phyloP scores from a whole-genome alignment of 345 rosid species.

The Populus pruinosa region DNA sequence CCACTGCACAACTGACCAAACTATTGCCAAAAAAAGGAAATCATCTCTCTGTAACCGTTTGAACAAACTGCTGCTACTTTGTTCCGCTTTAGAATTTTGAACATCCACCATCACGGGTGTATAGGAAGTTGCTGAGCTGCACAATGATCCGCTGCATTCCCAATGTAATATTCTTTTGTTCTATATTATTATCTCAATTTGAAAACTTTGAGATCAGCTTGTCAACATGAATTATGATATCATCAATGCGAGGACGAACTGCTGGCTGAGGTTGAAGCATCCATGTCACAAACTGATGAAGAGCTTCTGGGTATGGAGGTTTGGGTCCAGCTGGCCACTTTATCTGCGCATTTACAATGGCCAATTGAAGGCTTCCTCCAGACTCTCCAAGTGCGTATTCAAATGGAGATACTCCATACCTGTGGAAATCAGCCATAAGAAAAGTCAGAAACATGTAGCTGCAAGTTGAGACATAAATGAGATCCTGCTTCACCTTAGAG shows the following conservation, averaged over 20 bases:
- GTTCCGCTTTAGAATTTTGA: not conserved
- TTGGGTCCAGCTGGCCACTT: conserved; percentile 97
- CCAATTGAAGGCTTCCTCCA: conserved; percentile 93
- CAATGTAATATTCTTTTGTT: not conserved
- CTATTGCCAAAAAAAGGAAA: conserved; percentile 3
- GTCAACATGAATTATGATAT: conserved; percentile 88
- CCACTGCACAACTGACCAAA: conserved; percentile 16
- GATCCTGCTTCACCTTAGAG: not conserved
- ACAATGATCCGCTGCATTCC: not conserved
- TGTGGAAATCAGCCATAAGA: conserved; percentile 17
- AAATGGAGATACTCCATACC: conserved; percentile 94
- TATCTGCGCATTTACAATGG: conserved; percentile 85
- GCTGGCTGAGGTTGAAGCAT: conserved; percentile 93
- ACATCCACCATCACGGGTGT: not conserved
- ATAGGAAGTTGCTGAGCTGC: conserved; percentile 1
- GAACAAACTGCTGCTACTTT: conserved; percentile 9
- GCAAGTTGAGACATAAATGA: not conserved
- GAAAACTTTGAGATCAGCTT: conserved; percentile 72
- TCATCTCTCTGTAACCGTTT: not conserved
- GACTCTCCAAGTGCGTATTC: conserved; percentile 98
- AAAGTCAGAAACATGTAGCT: not conserved
- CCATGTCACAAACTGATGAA: conserved; percentile 92
- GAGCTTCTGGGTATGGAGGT: conserved; percentile 81
- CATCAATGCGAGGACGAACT: conserved; percentile 82
- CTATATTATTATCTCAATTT: not conserved